A percentile compares a stretch with the other conserved stretches of the same genome.
Evolutionary conservation across 208 protist genomes (phyloP).

Genomic region (Trypanosoma theileri): DNA sequence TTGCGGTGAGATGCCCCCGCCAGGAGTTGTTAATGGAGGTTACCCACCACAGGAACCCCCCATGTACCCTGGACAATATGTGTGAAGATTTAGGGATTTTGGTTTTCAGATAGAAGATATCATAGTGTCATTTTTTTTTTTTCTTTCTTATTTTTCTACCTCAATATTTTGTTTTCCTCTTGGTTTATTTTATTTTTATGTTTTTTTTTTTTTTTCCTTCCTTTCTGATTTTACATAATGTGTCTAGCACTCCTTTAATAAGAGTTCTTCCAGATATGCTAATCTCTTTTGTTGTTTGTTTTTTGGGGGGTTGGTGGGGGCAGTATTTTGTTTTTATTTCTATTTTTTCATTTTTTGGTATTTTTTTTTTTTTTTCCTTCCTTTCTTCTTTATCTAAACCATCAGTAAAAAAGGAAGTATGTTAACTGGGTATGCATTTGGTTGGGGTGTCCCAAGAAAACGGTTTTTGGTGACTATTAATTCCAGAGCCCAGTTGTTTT

Average conservation of each 20-base stretch:
- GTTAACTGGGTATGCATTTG: not conserved
- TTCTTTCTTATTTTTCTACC: conserved; percentile 17
- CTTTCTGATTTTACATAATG: not conserved
- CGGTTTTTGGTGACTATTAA: not conserved
- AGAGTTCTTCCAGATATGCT: not conserved
- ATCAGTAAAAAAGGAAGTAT: not conserved
- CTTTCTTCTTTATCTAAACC: conserved; percentile 3
- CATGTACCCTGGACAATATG: not conserved
- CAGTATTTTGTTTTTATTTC: not conserved
- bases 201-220: conserved; percentile 27
- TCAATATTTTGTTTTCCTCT: no score
- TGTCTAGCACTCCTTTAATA: not conserved
- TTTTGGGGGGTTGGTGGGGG: no score
- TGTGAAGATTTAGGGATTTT: not conserved
- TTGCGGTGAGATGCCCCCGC: not conserved
- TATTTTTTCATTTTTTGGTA: not conserved
- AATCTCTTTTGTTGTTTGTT: conserved; percentile 12
- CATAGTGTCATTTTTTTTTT: not conserved
- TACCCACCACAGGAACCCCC: not conserved
- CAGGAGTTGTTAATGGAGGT: not conserved
- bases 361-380: conserved; percentile 11
- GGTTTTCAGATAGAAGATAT: not conserved
- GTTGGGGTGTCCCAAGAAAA: not conserved
- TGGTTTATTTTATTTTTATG: not conserved
- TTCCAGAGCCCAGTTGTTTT: not conserved